These are phyloP conservation scores for Malassezia globosa DNA, from an alignment of 1,284 basidiomycete genomes.

Conservation along the genomic window DNA sequence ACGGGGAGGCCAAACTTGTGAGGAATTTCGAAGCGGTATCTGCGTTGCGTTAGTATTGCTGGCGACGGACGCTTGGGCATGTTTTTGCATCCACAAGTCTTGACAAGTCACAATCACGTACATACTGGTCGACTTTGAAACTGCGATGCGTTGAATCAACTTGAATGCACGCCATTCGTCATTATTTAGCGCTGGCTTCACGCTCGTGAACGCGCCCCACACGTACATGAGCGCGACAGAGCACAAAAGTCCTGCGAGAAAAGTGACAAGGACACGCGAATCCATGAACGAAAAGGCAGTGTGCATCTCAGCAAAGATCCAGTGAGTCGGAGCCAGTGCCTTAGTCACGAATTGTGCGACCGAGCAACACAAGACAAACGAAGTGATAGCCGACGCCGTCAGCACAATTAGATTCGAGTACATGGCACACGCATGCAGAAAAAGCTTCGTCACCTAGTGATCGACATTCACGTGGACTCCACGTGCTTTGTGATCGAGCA, in stretches of 20 bases:
- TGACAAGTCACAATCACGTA: constrained; percentile 49
- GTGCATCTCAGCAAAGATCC: constrained; percentile 25
- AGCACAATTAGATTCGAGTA: not conserved
- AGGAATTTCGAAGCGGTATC: constrained; percentile 73
- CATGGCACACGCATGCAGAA: not conserved
- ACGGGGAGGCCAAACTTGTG: constrained; percentile 83
- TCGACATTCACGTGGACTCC: too few relatives aligned
- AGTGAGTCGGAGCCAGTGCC: constrained; percentile 19
- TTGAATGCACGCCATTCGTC: constrained; percentile 69
- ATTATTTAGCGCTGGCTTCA: constrained; percentile 60
- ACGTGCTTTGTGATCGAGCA: too few relatives aligned
- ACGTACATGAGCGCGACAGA: constrained; percentile 33
- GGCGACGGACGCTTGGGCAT: too few relatives aligned
- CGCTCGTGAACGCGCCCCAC: constrained; percentile 5
- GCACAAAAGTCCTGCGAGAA: constrained; percentile 31
- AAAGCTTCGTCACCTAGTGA: not conserved
- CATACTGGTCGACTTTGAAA: constrained; percentile 93
- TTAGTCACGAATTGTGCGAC: not conserved
- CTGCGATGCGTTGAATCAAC: constrained; percentile 65
- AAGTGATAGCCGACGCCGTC: constrained; percentile 15
- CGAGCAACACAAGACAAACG: constrained; percentile 21
- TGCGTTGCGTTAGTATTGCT: too few relatives aligned
- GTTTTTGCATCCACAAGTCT: too few relatives aligned
- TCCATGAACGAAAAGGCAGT: constrained; percentile 37
- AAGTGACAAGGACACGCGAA: constrained; percentile 31